These are phyloP conservation scores for Xylaria sp. DNA, from an alignment of 2,329 filamentous ascomycete species.

Conservation along the genomic window DNA sequence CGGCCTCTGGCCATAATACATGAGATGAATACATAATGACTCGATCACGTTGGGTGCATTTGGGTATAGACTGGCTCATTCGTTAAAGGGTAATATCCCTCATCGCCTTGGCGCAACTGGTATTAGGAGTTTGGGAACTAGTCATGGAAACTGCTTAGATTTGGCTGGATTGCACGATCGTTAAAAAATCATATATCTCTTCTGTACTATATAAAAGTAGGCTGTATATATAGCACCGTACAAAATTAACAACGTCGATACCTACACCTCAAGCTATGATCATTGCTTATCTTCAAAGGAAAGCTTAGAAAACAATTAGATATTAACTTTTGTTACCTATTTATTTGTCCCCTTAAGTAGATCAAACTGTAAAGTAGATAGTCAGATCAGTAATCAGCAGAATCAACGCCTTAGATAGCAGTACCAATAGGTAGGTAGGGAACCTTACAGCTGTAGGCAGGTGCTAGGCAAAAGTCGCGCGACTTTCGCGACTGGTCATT, in stretches of 20 bases:
- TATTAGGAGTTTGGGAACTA: constrained; percentile 25
- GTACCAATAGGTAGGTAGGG: not conserved
- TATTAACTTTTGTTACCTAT: not conserved
- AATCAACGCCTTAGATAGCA: not conserved
- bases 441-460: constrained; percentile 24
- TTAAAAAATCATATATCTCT: constrained; percentile 46
- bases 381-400: not conserved
- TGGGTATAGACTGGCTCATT: constrained; percentile 34
- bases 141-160: constrained; percentile 20
- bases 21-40: constrained; percentile 37
- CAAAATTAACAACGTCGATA: constrained; percentile 14
- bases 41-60: constrained; percentile 29
- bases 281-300: not conserved
- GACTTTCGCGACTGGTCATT: constrained; percentile 40
- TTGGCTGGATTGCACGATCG: constrained; percentile 41
- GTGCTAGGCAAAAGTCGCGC: constrained; percentile 23
- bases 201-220: constrained; percentile 38
- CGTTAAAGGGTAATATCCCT: constrained; percentile 13
- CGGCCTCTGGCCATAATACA: constrained; percentile 22
- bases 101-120: constrained; percentile 24
- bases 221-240: constrained; percentile 39
- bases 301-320: not conserved
- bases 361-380: not conserved
- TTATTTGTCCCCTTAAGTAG: not conserved
- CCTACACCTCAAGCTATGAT: not conserved